Conservation (phyloP, 2,329 filamentous ascomycete genomes). For the Clarireedia paspali region DNA sequence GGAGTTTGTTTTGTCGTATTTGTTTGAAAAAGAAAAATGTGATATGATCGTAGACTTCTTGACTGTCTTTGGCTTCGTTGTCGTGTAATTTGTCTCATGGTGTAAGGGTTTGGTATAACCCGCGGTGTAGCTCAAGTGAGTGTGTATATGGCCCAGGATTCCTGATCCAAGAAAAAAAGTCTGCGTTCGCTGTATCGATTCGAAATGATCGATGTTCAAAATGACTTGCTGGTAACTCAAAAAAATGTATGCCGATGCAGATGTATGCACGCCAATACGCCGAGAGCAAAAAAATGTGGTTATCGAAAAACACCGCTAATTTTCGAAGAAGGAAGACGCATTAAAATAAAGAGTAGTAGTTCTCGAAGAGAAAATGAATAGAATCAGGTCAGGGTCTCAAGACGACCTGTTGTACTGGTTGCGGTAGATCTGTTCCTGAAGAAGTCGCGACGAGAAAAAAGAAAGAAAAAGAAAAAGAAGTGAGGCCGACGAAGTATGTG, state of each 20-base stretch:
- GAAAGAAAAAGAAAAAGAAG: not conserved
- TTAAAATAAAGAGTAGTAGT: slow-evolving; percentile 1
- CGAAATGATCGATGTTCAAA: slow-evolving; percentile 13
- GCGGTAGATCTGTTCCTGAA: slow-evolving; percentile 4
- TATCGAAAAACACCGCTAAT: slow-evolving; percentile 8
- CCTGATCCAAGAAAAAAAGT: slow-evolving; percentile 26
- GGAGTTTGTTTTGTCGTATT: no score
- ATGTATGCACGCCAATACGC: slow-evolving; percentile 25
- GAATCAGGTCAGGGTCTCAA: slow-evolving; percentile 5
- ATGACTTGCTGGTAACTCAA: slow-evolving; percentile 18
- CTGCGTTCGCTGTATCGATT: slow-evolving; percentile 12
- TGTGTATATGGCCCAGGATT: slow-evolving; percentile 23
- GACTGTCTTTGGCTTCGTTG: no score
- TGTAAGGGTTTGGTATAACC: slow-evolving; percentile 10
- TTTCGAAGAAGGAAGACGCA: slow-evolving; percentile 5
- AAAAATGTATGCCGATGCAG: slow-evolving; percentile 23
- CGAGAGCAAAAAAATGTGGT: slow-evolving; percentile 1
- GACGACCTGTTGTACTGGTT: slow-evolving; percentile 5
- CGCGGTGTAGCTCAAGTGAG: slow-evolving; percentile 12
- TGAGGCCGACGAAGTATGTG: not conserved
- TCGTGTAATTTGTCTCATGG: slow-evolving; percentile 18
- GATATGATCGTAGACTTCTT: no score
- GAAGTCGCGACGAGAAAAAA: not conserved
- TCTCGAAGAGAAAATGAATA: slow-evolving; percentile 1
- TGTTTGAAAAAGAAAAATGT: no score